Evolutionary conservation across 805 yeast genomes (phyloP).

Genomic region (Candida orba): DNA sequence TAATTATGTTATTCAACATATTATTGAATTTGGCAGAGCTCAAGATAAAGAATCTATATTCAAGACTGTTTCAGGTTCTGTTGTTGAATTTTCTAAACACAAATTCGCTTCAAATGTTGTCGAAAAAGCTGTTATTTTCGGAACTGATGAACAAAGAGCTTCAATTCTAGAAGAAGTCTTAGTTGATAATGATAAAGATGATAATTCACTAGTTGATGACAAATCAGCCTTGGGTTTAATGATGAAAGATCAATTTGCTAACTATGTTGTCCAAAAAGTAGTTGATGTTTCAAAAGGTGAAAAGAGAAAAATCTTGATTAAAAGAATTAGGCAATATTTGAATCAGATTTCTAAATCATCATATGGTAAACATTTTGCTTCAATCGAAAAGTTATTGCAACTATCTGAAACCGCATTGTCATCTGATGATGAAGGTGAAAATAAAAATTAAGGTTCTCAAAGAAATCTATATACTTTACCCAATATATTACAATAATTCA

Average conservation of each 20-base stretch:
- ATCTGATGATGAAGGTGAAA: conserved; percentile 14
- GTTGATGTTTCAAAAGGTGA: conserved; percentile 72
- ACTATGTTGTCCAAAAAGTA: conserved; percentile 91
- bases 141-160: conserved; percentile 54
- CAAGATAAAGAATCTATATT: conserved; percentile 58
- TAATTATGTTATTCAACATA: conserved; percentile 94
- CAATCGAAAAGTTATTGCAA: conserved; percentile 53
- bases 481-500: not conserved
- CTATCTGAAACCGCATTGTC: conserved; percentile 22
- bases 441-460: not conserved
- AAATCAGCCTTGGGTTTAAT: conserved; percentile 71
- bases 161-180: conserved; percentile 61
- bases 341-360: conserved; percentile 61
- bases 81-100: conserved; percentile 84
- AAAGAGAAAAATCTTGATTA: conserved; percentile 62
- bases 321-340: conserved; percentile 73
- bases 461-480: too few species aligned
- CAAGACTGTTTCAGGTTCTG: conserved; percentile 58
- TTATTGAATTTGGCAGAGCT: conserved; percentile 72
- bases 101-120: conserved; percentile 97
- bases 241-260: conserved; percentile 98
- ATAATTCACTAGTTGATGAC: conserved; percentile 43
- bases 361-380: conserved; percentile 77
- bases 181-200: conserved; percentile 36
- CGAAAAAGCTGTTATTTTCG: conserved; percentile 82